phyloP scores from a whole-genome alignment of 2,329 filamentous ascomycete genomes.

The Fusarium sublunatum region DNA sequence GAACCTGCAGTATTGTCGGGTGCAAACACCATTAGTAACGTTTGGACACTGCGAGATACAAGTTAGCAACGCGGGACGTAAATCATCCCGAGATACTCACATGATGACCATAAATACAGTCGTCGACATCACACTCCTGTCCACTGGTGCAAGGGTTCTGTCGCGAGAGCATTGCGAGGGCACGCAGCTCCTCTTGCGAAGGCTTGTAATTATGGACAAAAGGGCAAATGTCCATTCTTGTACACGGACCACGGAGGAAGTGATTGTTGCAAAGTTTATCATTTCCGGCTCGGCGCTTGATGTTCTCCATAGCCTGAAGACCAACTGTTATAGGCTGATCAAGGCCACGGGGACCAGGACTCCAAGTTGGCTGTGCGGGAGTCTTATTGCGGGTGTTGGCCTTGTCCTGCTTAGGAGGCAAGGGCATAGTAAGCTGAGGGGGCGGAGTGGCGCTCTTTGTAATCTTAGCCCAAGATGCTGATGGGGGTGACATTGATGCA shows the following conservation, averaged over 20 bases:
- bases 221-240: slow-evolving; percentile 64
- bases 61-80: slow-evolving; percentile 13
- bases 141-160: slow-evolving; percentile 68
- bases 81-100: slow-evolving; percentile 53
- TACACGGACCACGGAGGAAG: slow-evolving; percentile 68
- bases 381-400: slow-evolving; percentile 35
- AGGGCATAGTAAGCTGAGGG: slow-evolving; percentile 54
- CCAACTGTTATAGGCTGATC: slow-evolving; percentile 64
- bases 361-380: slow-evolving; percentile 57
- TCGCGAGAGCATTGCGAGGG: slow-evolving; percentile 66
- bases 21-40: slow-evolving; percentile 62
- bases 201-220: slow-evolving; percentile 69
- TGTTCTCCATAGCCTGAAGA: slow-evolving; percentile 60
- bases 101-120: slow-evolving; percentile 73
- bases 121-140: slow-evolving; percentile 67
- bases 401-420: slow-evolving; percentile 49
- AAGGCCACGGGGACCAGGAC: slow-evolving; percentile 64
- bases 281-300: slow-evolving; percentile 66
- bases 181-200: slow-evolving; percentile 64
- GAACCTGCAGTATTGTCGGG: slow-evolving; percentile 68
- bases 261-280: slow-evolving; percentile 72
- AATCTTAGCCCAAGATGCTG: slow-evolving; percentile 52
- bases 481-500: slow-evolving; percentile 38
- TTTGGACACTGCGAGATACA: slow-evolving; percentile 60
- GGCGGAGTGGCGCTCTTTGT: slow-evolving; percentile 57